Conservation (phyloP, 2,329 filamentous ascomycete species). For the Phyllosticta citrichinensis region DNA sequence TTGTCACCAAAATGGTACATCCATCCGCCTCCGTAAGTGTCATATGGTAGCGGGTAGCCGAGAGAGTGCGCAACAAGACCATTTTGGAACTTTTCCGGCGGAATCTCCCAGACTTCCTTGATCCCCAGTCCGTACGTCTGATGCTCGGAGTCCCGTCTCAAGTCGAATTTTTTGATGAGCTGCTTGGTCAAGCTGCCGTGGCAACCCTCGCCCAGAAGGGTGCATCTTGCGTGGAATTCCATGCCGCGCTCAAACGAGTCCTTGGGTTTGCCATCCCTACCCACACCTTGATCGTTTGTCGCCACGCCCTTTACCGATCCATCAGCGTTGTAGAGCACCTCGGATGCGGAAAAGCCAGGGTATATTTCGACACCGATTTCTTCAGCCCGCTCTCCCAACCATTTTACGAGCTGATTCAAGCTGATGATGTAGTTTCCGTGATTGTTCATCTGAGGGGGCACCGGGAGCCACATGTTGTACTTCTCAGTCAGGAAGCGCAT, state of each 20-base stretch:
- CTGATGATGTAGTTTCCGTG: conserved; percentile 96
- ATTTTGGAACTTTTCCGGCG: conserved; percentile 82
- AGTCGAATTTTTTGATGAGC: conserved; percentile 85
- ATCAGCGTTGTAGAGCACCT: conserved; percentile 78
- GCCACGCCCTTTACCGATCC: conserved; percentile 89
- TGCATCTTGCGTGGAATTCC: conserved; percentile 92
- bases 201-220: conserved; percentile 87
- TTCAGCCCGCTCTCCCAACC: conserved; percentile 93
- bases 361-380: conserved; percentile 94
- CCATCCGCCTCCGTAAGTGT: conserved; percentile 94
- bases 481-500: conserved; percentile 92
- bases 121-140: conserved; percentile 93
- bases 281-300: conserved; percentile 87
- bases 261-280: conserved; percentile 72
- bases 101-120: conserved; percentile 96
- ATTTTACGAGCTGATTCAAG: conserved; percentile 88
- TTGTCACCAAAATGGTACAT: conserved; percentile 99
- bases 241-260: conserved; percentile 91
- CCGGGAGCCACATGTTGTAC: conserved; percentile 66
- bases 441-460: conserved; percentile 96
- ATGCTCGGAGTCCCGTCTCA: conserved; percentile 77
- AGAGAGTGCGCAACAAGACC: conserved; percentile 81
- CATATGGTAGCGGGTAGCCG: conserved; percentile 78
- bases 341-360: conserved; percentile 87
- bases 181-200: conserved; percentile 94